These are phyloP conservation scores for Sporobolomyces pararoseus DNA, from an alignment of 768 basidiomycete genomes.

Conservation along the genomic window DNA sequence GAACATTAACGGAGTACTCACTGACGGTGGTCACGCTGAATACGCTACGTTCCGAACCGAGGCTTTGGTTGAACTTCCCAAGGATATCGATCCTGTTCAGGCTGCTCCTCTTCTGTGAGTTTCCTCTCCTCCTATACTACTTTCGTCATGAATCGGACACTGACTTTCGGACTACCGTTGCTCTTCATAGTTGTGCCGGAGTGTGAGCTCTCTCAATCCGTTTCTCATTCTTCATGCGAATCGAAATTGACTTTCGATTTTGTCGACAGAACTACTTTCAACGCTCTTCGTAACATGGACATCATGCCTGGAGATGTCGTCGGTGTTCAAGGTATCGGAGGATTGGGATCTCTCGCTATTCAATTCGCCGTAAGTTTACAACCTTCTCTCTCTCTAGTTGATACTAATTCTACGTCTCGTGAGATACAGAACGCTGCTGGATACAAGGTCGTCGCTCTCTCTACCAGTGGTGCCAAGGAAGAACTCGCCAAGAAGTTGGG, in stretches of 20 bases:
- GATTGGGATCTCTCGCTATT: not conserved
- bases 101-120: constrained; percentile 37
- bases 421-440: constrained; percentile 41
- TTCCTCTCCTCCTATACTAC: not conserved
- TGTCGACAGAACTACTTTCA: constrained; percentile 50
- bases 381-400: not conserved
- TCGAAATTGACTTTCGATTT: too few relatives aligned
- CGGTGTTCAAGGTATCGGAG: constrained; percentile 51
- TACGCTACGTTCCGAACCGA: constrained; percentile 46
- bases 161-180: not conserved
- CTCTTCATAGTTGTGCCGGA: not conserved
- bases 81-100: constrained; percentile 34
- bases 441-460: constrained; percentile 50
- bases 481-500: constrained; percentile 51
- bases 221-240: not conserved
- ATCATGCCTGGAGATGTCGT: constrained; percentile 50
- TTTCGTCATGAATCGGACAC: too few relatives aligned
- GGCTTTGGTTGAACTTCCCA: constrained; percentile 33
- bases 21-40: constrained; percentile 41
- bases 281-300: constrained; percentile 47
- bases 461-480: constrained; percentile 47
- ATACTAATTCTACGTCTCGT: constrained; percentile 15
- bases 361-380: constrained; percentile 1
- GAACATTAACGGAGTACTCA: constrained; percentile 42
- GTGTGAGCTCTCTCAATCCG: not conserved